These are phyloP conservation scores for Wallemia ichthyophaga DNA, from an alignment of 1,284 basidiomycete species.

Conservation along the genomic window DNA sequence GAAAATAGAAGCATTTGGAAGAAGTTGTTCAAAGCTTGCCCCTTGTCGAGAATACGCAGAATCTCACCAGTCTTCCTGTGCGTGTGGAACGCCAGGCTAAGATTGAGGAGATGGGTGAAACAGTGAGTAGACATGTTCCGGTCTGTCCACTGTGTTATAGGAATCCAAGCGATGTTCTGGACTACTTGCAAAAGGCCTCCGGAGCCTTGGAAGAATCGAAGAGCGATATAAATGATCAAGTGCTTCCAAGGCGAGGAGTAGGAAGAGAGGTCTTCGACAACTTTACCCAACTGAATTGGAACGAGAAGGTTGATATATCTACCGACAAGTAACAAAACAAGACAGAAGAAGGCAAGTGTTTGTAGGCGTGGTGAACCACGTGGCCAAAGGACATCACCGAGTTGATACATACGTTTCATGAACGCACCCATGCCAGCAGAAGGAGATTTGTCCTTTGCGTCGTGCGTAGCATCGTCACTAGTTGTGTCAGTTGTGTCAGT, in stretches of 20 bases:
- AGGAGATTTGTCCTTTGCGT: not conserved
- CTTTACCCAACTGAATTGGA: slow-evolving; percentile 36
- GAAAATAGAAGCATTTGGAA: slow-evolving; percentile 33
- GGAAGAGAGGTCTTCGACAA: slow-evolving; percentile 21
- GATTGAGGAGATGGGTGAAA: slow-evolving; percentile 44
- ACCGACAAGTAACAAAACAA: slow-evolving; percentile 35
- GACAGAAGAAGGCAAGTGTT: slow-evolving; percentile 20
- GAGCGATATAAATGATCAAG: slow-evolving; percentile 12
- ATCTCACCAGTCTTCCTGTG: slow-evolving; percentile 35
- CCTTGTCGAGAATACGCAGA: slow-evolving; percentile 32
- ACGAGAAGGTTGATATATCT: slow-evolving; percentile 41
- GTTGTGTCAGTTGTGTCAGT: not conserved
- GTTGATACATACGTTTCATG: not conserved
- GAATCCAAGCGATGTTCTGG: slow-evolving; percentile 11
- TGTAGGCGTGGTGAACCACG: not conserved
- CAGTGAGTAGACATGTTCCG: slow-evolving; percentile 39
- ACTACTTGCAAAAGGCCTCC: slow-evolving; percentile 15
- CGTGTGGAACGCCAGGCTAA: slow-evolving; percentile 60
- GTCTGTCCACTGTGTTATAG: slow-evolving; percentile 3
- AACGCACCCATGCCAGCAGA: not conserved
- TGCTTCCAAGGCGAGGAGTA: slow-evolving; percentile 10
- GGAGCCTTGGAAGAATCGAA: slow-evolving; percentile 17
- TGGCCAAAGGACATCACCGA: not conserved
- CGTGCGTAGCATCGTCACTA: not conserved
- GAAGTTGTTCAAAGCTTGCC: slow-evolving; percentile 25